Percentiles rank a stretch among this genome's conserved stretches.
phyloP scores from a whole-genome alignment of 805 yeast species.

The Ogataea saltuana region DNA sequence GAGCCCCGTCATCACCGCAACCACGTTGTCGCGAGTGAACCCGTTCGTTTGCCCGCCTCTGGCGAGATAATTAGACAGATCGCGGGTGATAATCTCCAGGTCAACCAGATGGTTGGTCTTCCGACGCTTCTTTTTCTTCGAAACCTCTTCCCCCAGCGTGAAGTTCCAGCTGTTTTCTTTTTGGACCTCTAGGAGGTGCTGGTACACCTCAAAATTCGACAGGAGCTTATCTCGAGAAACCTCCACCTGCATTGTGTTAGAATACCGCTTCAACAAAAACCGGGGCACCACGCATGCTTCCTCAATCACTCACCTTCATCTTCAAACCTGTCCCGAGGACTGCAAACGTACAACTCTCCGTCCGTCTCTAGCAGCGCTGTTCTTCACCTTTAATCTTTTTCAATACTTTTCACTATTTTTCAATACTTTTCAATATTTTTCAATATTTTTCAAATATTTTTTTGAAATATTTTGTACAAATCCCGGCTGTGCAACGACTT shows the following conservation, averaged over 20 bases:
- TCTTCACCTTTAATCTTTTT: too few relatives aligned
- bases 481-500: not conserved
- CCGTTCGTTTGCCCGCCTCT: constrained; percentile 39
- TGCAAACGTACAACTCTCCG: too few relatives aligned
- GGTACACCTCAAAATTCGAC: constrained; percentile 64
- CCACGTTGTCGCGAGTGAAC: constrained; percentile 28
- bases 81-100: constrained; percentile 51
- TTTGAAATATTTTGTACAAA: too few relatives aligned
- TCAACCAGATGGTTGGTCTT: constrained; percentile 41
- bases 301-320: constrained; percentile 16
- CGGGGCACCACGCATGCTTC: not conserved
- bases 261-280: too few relatives aligned
- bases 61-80: constrained; percentile 43
- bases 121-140: constrained; percentile 30
- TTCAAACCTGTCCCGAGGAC: too few relatives aligned
- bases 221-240: constrained; percentile 56
- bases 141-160: constrained; percentile 26
- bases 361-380: too few relatives aligned
- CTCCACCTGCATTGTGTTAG: constrained; percentile 41
- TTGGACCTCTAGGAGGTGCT: constrained; percentile 53
- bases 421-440: too few relatives aligned
- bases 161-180: constrained; percentile 49
- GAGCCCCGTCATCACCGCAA: constrained; percentile 44
- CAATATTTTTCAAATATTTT: too few relatives aligned
- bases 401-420: too few relatives aligned